Base-by-base conservation (phyloP, 164 flowering plant genomes). In the Houttuynia cordata region DNA sequence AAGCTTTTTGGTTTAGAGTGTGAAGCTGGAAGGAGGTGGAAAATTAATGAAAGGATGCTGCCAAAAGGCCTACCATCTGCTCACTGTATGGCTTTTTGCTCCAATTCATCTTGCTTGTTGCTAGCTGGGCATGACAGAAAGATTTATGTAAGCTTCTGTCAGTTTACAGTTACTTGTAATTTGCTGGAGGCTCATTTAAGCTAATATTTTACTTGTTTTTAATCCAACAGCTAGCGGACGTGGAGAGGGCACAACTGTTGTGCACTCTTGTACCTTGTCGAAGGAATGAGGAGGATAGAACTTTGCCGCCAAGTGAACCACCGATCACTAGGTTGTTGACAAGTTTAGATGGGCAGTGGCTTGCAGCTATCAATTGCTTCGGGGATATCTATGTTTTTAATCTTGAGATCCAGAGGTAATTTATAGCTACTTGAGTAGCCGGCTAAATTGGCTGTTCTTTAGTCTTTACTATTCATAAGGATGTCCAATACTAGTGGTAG, bases 331-430 rank as follows among this genome's bases (percentile, higher is more conserved):
- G 69, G 69, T 64, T 93, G 83, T 82, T 80, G 61, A 75, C 83
- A 15, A 89, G 98, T 70, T 70, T 72, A 58, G 87, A 93, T 78
- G 97, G 92, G 50, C 88, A 83, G 71, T 93, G 97, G 98, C 64
- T 93, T 68, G 94, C 97, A 67, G 86, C 96, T 25, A 66, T 87
- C 62, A 90, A 86, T 70, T 90, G 94, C 74, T 84, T 83, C 74
- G 98, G 98, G 58, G 98, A 93, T 75, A 60, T 90, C 22, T 90
- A 89, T 71, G 58, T 90, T 22, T 93, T 90, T 64, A 90, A 93
- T 71, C 74, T 90, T 41, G 91, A 87, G 76, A 77, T 64, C 47
- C 81, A 73, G 51, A 87, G 98, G 98, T 92, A 59, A 45, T 30
- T 30, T 6, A 30, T 30, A 30, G 6, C 37, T 6, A 2, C 6